Base-by-base conservation (phyloP, 164 flowering plant genomes). In the Saururus chinensis region DNA sequence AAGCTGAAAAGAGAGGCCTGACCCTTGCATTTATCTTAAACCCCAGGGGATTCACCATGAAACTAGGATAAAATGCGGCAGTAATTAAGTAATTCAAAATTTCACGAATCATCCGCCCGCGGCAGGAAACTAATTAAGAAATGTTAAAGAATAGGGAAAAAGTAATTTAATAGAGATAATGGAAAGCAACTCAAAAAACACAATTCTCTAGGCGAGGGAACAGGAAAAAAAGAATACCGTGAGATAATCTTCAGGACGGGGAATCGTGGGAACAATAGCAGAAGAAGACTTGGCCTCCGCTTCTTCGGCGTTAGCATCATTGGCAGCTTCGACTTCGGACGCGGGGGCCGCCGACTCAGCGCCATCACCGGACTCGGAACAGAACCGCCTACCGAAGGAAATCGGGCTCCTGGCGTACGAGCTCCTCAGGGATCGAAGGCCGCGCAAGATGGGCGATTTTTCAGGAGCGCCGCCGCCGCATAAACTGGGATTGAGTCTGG, bases 221-320 rank as follows among this genome's bases (percentile, higher is more conserved):
- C 4, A 8, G 23, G 10, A 55, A 23, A 55, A 55, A 25, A 37
- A 7, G 3, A 40, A 30, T 58, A 92, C 98, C 82, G 85, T 77
- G n/a, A 80, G 69, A 68, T 76, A 89, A 71, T 93, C 98, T 60
- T 93, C 97, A 0, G 86, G 92, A 40, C 77, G 75, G 9, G 90
- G 87, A 62, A 75, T 76, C 1, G 87, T 80, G 0, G 95, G 72
- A 19, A 90, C 84, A 4, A 90, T 85, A 4, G 97, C 97, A 0
- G 86, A 76, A 0, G 92, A 80, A 7, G 76, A 53, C 62, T 77
- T 84, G 4, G 81, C 52, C 7, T 81, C 89, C 5, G 73, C 69
- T 35, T 69, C 91, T 45, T 75, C 86, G 0, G 68, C 77, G 10
- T 65, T 83, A 40, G 65, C 66, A 7, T 45, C 59, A 8, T 37